These are phyloP conservation scores for Aspergillus pseudoglaucus DNA, from an alignment of 2,329 filamentous ascomycete species.

Conservation along the genomic window DNA sequence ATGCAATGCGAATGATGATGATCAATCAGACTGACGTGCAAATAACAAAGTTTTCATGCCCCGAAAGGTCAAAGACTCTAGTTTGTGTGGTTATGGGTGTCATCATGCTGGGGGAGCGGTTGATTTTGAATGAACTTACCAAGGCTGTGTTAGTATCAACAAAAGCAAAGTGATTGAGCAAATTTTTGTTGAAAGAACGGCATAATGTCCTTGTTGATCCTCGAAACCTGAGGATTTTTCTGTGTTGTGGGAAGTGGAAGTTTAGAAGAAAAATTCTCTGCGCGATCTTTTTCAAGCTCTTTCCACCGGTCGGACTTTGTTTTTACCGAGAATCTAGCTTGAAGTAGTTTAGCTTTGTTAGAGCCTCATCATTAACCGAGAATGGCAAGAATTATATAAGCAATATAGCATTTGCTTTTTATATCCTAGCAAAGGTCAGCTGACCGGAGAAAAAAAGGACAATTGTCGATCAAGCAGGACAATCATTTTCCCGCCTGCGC, in stretches of 20 bases:
- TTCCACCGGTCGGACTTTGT: slow-evolving; percentile 21
- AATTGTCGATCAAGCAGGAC: background rate
- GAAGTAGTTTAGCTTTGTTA: background rate
- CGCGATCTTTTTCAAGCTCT: slow-evolving; percentile 27
- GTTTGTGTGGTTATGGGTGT: slow-evolving; percentile 73
- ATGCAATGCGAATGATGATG: slow-evolving; percentile 8
- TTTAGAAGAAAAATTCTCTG: slow-evolving; percentile 12
- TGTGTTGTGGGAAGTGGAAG: slow-evolving; percentile 13
- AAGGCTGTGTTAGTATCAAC: slow-evolving; percentile 4
- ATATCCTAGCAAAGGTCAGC: background rate
- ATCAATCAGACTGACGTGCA: slow-evolving; percentile 86
- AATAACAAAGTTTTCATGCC: slow-evolving; percentile 71
- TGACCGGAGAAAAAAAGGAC: background rate
- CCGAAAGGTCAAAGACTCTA: slow-evolving; percentile 91
- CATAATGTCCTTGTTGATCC: background rate
- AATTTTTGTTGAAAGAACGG: background rate
- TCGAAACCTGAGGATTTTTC: too few relatives aligned
- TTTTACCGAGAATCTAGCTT: slow-evolving; percentile 19
- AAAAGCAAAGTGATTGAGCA: background rate
- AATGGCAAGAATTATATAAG: background rate
- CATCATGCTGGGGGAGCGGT: slow-evolving; percentile 53
- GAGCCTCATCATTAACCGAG: background rate
- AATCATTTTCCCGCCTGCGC: slow-evolving; percentile 1
- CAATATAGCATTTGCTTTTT: background rate
- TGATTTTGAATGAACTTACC: slow-evolving; percentile 22